Conservation (phyloP, 2,329 filamentous ascomycete genomes). For the Epichloe elymi region DNA sequence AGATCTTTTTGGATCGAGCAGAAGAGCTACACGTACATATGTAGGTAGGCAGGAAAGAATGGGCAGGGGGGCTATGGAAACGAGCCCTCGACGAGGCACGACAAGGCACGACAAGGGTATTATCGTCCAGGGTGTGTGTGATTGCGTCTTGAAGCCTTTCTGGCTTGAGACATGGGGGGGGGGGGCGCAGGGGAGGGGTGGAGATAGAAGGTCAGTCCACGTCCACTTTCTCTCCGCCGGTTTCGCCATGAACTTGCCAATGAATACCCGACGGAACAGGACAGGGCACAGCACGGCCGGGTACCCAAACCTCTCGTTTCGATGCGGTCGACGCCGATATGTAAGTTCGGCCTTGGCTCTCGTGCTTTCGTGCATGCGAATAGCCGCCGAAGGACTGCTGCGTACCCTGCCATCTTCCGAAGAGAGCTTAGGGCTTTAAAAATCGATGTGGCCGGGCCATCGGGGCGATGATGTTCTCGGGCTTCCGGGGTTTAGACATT, state of each 20-base stretch:
- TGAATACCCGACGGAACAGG: too few species aligned
- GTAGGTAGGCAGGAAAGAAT: not conserved
- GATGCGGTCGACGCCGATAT: not conserved
- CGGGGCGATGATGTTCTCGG: slow-evolving; percentile 1
- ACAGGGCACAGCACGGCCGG: not conserved
- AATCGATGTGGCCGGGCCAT: not conserved
- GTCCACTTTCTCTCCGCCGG: not conserved
- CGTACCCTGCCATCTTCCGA: not conserved
- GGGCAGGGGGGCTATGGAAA: slow-evolving; percentile 4
- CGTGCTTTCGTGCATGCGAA: slow-evolving; percentile 18
- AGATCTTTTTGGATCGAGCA: slow-evolving; percentile 5
- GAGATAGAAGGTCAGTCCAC: not conserved
- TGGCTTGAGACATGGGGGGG: not conserved
- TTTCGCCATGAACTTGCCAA: not conserved
- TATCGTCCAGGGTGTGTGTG: not conserved
- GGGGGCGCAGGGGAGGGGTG: not conserved
- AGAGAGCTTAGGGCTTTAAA: slow-evolving; percentile 3
- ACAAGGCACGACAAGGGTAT: not conserved
- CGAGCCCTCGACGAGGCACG: not conserved
- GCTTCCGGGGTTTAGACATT: not conserved
- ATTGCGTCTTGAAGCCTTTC: not conserved
- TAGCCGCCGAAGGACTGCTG: slow-evolving; percentile 16
- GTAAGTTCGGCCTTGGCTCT: slow-evolving; percentile 3
- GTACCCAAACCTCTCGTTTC: not conserved
- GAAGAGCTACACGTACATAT: not conserved